phyloP scores from a whole-genome alignment of 139 green algal genomes.

The Chlamydomonas eustigma region DNA sequence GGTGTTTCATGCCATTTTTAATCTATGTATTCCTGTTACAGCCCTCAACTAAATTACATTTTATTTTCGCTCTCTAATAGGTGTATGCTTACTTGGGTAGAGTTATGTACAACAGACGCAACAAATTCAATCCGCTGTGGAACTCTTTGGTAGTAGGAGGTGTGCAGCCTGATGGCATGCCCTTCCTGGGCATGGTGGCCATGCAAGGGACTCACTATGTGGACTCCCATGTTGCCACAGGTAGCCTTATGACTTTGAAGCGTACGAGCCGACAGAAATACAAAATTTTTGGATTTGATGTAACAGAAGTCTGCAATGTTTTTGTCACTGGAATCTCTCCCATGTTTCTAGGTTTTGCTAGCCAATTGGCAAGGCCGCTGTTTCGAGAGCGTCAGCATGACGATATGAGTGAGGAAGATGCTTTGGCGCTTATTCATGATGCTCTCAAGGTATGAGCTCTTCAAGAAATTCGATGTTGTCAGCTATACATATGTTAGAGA shows the following conservation, averaged over 20 bases:
- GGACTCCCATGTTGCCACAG: constrained; percentile 70
- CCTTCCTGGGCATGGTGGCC: constrained; percentile 73
- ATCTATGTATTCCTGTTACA: too few species aligned
- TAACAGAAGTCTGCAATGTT: too few species aligned
- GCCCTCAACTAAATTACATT: not conserved
- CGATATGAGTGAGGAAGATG: constrained; percentile 91
- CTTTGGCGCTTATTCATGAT: constrained; percentile 75
- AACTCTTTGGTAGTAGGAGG: constrained; percentile 92
- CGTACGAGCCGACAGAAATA: too few species aligned
- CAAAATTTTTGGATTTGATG: too few species aligned
- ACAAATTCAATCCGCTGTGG: constrained; percentile 94
- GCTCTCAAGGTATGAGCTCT: constrained; percentile 57
- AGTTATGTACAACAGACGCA: constrained; percentile 94
- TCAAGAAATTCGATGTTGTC: too few species aligned
- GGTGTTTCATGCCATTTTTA: too few species aligned
- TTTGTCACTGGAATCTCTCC: too few species aligned
- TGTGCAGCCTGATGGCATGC: constrained; percentile 36
- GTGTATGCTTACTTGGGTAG: constrained; percentile 86
- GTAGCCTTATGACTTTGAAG: too few species aligned
- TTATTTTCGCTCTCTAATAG: constrained; percentile 38
- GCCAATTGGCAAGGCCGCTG: constrained; percentile 85
- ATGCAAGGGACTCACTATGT: constrained; percentile 93
- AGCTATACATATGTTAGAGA: too few species aligned
- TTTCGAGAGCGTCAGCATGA: constrained; percentile 82
- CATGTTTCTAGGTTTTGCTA: constrained; percentile 91